Conservation (phyloP, 345 rosid species). For the Gossypium rotundifolium region DNA sequence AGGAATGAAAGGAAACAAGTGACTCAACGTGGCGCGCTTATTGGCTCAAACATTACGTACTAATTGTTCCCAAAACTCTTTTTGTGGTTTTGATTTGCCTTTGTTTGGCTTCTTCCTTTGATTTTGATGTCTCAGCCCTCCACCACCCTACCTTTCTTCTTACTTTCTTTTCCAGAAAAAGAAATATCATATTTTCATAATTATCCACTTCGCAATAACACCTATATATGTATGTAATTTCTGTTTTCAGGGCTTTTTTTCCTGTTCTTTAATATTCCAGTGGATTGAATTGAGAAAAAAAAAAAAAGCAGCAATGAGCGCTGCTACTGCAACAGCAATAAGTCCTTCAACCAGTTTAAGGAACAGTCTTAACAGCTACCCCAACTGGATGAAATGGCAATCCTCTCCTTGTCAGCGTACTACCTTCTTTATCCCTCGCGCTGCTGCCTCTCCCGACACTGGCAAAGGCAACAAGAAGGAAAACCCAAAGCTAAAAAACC, state of each 20-base stretch:
- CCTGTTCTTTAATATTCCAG: background rate
- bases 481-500: constrained; percentile 23
- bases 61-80: background rate
- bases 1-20: background rate
- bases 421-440: constrained; percentile 25
- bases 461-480: constrained; percentile 17
- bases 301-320: background rate
- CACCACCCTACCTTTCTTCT: background rate
- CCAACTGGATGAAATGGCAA: constrained; percentile 15
- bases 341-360: constrained; percentile 10
- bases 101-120: background rate
- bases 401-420: background rate
- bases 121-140: background rate
- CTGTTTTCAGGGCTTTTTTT: background rate
- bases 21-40: constrained; percentile 25
- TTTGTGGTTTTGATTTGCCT: constrained; percentile 20
- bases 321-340: constrained; percentile 1
- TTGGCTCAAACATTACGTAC: background rate
- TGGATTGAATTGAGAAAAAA: background rate
- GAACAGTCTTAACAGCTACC: constrained; percentile 4
- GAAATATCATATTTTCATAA: background rate
- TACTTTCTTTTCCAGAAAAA: too few species aligned
- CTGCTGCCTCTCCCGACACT: constrained; percentile 30
- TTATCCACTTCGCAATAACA: constrained; percentile 6
- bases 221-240: background rate